Percentiles rank a stretch among this genome's conserved stretches.
phyloP scores from a whole-genome alignment of 441 rosid species.

The Biscutella laevigata region DNA sequence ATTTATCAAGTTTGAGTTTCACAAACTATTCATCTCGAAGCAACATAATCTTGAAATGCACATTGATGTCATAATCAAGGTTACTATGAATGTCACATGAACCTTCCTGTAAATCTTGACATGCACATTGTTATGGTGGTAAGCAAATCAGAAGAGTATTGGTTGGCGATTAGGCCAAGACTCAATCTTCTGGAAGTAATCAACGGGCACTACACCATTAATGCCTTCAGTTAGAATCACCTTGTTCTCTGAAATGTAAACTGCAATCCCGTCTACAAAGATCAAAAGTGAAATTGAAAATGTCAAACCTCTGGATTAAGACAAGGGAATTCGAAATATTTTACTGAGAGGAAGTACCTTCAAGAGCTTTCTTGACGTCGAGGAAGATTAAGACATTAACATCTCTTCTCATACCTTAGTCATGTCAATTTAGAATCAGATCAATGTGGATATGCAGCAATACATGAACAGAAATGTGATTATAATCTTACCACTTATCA shows the following conservation, averaged over 20 bases:
- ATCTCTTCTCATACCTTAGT: slow-evolving; percentile 65
- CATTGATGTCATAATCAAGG: not conserved
- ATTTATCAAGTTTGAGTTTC: too few relatives aligned
- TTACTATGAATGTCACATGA: not conserved
- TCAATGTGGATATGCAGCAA: not conserved
- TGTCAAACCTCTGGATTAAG: not conserved
- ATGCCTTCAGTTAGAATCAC: slow-evolving; percentile 83
- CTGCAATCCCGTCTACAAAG: slow-evolving; percentile 63
- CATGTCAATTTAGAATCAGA: not conserved
- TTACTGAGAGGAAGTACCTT: slow-evolving; percentile 38
- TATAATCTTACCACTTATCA: slow-evolving; percentile 56
- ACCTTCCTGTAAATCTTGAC: not conserved
- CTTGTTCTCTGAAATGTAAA: slow-evolving; percentile 74
- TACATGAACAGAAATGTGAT: not conserved
- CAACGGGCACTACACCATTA: slow-evolving; percentile 61
- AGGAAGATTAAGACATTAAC: slow-evolving; percentile 67
- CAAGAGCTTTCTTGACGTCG: slow-evolving; percentile 62
- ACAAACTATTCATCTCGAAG: too few relatives aligned
- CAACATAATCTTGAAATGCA: not conserved
- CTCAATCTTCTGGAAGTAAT: slow-evolving; percentile 62
- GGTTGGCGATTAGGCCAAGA: slow-evolving; percentile 62
- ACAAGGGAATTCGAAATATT: not conserved
- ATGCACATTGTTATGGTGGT: not conserved
- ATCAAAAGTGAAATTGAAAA: not conserved
- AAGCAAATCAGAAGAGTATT: slow-evolving; percentile 30